A percentile compares a stretch with the other conserved stretches of the same genome.
Conservation (phyloP, 2,329 filamentous ascomycete genomes). For the Waltergamsia citrina region DNA sequence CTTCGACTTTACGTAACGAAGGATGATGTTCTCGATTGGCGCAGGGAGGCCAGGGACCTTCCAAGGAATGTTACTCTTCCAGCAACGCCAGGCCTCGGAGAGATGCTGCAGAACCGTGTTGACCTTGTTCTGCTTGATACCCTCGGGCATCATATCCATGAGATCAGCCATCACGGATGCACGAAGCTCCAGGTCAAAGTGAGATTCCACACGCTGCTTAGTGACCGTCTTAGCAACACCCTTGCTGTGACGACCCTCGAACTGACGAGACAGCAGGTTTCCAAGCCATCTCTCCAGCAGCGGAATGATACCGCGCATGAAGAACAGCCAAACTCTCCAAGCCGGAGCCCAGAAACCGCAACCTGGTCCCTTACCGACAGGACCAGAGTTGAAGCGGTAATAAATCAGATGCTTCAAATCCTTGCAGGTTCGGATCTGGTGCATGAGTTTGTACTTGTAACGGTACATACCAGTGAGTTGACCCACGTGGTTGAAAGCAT, state of each 20-base stretch:
- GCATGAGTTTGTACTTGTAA: conserved; percentile 99
- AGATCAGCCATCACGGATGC: conserved; percentile 98
- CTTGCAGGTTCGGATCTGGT: conserved; percentile 98
- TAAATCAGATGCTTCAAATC: conserved; percentile 99
- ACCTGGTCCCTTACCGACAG: conserved; percentile 93
- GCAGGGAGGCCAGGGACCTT: conserved; percentile 95
- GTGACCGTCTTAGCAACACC: conserved; percentile 98
- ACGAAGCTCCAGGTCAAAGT: conserved; percentile 93
- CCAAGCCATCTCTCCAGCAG: conserved; percentile 95
- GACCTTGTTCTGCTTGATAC: conserved; percentile 99
- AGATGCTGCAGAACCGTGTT: conserved; percentile 96
- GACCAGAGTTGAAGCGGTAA: conserved; percentile 95
- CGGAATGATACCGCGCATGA: conserved; percentile 97
- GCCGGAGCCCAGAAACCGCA: conserved; percentile 99
- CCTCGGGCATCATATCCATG: conserved; percentile 99
- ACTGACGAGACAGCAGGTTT: conserved; percentile 92
- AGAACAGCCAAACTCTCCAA: conserved; percentile 98
- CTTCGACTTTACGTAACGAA: conserved; percentile 98
- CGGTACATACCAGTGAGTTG: conserved; percentile 99
- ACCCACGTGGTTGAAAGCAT: conserved; percentile 97
- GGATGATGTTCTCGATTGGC: conserved; percentile 96
- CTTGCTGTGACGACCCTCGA: conserved; percentile 97
- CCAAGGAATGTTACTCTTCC: conserved; percentile 99
- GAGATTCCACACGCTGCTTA: conserved; percentile 96
- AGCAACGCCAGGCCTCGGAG: conserved; percentile 97